Conservation (phyloP, 2,329 filamentous ascomycete species). For the Orbilia quercus region DNA sequence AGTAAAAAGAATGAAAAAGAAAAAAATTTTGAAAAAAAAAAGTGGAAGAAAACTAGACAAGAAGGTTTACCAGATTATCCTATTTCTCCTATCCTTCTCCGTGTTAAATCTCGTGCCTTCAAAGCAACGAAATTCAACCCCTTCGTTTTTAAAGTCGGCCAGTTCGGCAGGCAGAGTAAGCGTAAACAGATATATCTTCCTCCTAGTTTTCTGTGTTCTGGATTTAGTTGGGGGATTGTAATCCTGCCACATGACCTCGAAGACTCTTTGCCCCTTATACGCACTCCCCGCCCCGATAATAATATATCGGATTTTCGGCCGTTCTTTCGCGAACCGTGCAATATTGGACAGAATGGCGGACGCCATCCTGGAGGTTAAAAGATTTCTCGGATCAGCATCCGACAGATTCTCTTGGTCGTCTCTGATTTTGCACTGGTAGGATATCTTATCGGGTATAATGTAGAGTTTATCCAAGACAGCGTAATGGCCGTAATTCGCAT, state of each 20-base stretch:
- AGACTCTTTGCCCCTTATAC: slow-evolving; percentile 26
- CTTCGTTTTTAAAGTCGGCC: slow-evolving; percentile 16
- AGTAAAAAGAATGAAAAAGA: too few species aligned
- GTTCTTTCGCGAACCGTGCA: slow-evolving; percentile 2
- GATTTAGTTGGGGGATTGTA: slow-evolving; percentile 21
- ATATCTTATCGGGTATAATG: slow-evolving; percentile 30
- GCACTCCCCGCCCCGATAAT: slow-evolving; percentile 27
- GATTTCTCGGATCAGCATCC: slow-evolving; percentile 21
- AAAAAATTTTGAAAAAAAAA: too few species aligned
- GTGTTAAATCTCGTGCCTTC: slow-evolving; percentile 29
- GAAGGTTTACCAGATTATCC: background rate
- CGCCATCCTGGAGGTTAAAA: slow-evolving; percentile 26
- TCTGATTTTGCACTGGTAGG: slow-evolving; percentile 14
- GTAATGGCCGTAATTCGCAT: slow-evolving; percentile 29
- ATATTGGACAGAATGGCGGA: slow-evolving; percentile 29
- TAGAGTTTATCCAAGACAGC: slow-evolving; percentile 26
- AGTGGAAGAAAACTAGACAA: slow-evolving; percentile 1
- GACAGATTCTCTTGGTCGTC: slow-evolving; percentile 20
- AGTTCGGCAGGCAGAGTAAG: slow-evolving; percentile 18
- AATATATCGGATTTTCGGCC: slow-evolving; percentile 24
- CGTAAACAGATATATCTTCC: slow-evolving; percentile 18
- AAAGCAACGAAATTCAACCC: slow-evolving; percentile 23
- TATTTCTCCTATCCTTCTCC: slow-evolving; percentile 10
- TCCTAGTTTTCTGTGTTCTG: background rate
- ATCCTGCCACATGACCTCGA: slow-evolving; percentile 19